Base-by-base conservation (phyloP, 495 filamentous ascomycete species). In the Neurospora sp. region DNA sequence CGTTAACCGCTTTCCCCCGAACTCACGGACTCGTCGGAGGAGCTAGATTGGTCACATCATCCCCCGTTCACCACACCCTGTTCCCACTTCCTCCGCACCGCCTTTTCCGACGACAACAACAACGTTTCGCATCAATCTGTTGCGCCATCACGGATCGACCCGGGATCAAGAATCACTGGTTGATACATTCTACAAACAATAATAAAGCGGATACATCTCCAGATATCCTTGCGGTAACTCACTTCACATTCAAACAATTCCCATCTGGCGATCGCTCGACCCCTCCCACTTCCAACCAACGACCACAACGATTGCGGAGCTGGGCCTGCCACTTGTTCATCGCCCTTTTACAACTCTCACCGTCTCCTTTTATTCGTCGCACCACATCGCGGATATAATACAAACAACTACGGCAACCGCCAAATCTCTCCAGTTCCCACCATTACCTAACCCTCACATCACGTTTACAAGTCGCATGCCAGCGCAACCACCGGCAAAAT, bases 401-500 rank as follows among this genome's bases (percentile, higher is more conserved):
- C 24, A 34, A 8, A 13, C 54, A 54, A 31, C 54, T 8, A 31
- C 54, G 2, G 24, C 54, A 34, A 19, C 3, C 28, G 28, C 54
- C 54, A 8, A 31, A 7, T 28, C 2, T 6, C 28, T 3, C 28
- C 54, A 34, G 28, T 2, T 34, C 4, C 15, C 34, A 8, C 54
- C 54, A 34, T 17, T 7, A 34, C 54, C 28, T 34, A 19, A 62
- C 24, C 24, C 28, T 62, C 28, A 62, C 15, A 62, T 34, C 54
- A 62, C 28, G 5, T 62, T 62, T 3, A 62, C 54, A 62, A 62
- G 54, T 62, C 54, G 71, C 76, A 39, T 71, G 24, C 37, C 59
- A 40, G 34, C 70, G 71, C 73, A n/a, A 40, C 42, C 71, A 71
- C 24, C 62, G 71, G n/a, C 76, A 83, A 79, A 72, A 84, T 84